phyloP scores from a whole-genome alignment of 2,329 filamentous ascomycete species.

The Emmonsia crescens region DNA sequence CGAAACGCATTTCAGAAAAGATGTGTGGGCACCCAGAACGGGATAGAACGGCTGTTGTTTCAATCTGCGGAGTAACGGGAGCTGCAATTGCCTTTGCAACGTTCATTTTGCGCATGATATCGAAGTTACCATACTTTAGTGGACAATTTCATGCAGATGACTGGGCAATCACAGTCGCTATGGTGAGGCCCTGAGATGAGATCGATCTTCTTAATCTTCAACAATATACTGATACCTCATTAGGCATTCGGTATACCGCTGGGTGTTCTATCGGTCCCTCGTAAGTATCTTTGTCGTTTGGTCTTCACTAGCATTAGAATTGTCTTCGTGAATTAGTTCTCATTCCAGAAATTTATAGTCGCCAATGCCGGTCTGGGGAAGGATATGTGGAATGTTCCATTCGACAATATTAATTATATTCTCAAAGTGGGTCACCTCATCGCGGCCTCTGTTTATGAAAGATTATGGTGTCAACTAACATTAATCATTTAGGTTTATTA shows the following conservation, averaged over 20 bases:
- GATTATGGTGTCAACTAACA: not conserved
- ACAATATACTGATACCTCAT: not conserved
- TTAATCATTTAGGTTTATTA: not conserved
- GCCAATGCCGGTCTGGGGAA: constrained; percentile 2
- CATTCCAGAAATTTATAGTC: not conserved
- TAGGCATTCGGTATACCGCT: not conserved
- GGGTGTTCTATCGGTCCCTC: not conserved
- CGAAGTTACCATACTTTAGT: not conserved
- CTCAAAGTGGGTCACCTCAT: not conserved
- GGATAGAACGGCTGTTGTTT: not conserved
- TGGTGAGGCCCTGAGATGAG: not conserved
- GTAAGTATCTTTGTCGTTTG: not conserved
- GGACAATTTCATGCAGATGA: constrained; percentile 1
- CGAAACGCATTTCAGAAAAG: not conserved
- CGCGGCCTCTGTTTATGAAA: not conserved
- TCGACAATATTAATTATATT: not conserved
- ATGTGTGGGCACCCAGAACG: not conserved
- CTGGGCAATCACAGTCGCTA: not conserved
- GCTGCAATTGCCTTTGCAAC: not conserved
- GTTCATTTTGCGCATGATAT: not conserved
- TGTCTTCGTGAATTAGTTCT: not conserved
- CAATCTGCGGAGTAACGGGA: not conserved
- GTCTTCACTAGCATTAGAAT: not conserved
- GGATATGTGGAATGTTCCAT: not conserved
- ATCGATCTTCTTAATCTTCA: not conserved